Base-by-base conservation (phyloP, 2,329 filamentous ascomycete species). In the Harringtonia lauricola region DNA sequence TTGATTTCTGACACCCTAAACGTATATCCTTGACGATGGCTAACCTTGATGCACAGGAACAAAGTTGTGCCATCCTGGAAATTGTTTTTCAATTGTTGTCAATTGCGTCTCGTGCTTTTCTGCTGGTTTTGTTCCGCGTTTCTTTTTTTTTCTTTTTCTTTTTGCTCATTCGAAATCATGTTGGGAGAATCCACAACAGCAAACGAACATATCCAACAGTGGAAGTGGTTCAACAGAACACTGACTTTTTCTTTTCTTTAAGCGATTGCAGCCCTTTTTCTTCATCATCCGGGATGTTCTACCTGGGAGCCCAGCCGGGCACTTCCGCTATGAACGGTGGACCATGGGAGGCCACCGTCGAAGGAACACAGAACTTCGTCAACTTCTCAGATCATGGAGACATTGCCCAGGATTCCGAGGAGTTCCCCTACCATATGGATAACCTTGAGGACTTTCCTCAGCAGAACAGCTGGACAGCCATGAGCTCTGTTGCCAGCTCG, bases 321-420 rank as follows among this genome's bases (percentile, higher is more conserved):
- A 31, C 44, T 17, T 14, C 69, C 57, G 72, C 74, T 67, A 67
- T 74, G 48, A 60, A 60, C 54, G 66, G 70, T 64, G 66, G 71
- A 58, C 64, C 70, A 57, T 78, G 74, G 74, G 72, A 69, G 54
- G 57, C 68, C 57, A 63, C 71, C 66, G 64, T 64, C 66, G 74
- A 78, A 70, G 72, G 71, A 57, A 55, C 70, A 72, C 74, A 76
- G 69, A 74, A 72, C 70, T 73, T 75, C 59, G 66, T 65, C 59
- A 67, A 70, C 52, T 71, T 67, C 58, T 62, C 67, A 57, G 68
- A 71, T 55, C 63, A 65, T 57, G 68, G 65, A 64, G 69, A 68
- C 50, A 61, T 62, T 52, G 64, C 66, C 52, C 61, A 65, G 54
- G 72, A 76, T 50, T 53, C 65, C 54, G 74, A 76, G 64, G 72